Conservation (phyloP, 2,329 filamentous ascomycete genomes). For the Coleophoma eucalyptorum region DNA sequence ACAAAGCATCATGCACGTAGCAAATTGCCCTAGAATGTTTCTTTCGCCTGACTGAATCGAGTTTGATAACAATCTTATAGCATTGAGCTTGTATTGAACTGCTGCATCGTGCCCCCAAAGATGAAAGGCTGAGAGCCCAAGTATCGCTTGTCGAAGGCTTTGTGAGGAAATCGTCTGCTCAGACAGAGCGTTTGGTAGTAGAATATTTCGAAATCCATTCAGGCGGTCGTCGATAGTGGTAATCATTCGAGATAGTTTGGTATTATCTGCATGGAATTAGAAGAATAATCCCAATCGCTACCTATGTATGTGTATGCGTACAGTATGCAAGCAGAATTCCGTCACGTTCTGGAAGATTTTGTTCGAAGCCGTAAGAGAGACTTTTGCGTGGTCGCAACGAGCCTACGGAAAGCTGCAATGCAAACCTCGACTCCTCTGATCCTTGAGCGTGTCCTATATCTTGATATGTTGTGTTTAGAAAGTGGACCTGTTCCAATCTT, state of each 20-base stretch:
- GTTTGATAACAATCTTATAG: slow-evolving; percentile 34
- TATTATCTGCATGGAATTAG: slow-evolving; percentile 2
- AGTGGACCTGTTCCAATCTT: not conserved
- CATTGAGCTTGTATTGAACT: slow-evolving; percentile 36
- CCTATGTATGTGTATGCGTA: not conserved
- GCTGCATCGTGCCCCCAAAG: slow-evolving; percentile 34
- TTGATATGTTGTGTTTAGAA: not conserved
- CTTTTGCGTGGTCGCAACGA: slow-evolving; percentile 32
- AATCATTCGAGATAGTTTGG: slow-evolving; percentile 25
- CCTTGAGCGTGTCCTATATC: not conserved
- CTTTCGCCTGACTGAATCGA: slow-evolving; percentile 24
- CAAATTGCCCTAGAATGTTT: slow-evolving; percentile 29
- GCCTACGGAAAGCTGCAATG: slow-evolving; percentile 12
- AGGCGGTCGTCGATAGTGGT: slow-evolving; percentile 41
- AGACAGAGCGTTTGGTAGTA: slow-evolving; percentile 41
- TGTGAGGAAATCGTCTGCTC: slow-evolving; percentile 19
- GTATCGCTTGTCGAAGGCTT: slow-evolving; percentile 39
- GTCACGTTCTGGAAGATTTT: slow-evolving; percentile 20
- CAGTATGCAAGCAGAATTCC: slow-evolving; percentile 17
- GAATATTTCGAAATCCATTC: slow-evolving; percentile 41
- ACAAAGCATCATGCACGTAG: slow-evolving; percentile 46
- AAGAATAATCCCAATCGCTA: not conserved
- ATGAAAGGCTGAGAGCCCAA: slow-evolving; percentile 41
- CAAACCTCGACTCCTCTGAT: not conserved
- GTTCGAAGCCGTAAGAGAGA: slow-evolving; percentile 28